phyloP scores from a whole-genome alignment of 345 rosid genomes.

The Adansonia digitata region DNA sequence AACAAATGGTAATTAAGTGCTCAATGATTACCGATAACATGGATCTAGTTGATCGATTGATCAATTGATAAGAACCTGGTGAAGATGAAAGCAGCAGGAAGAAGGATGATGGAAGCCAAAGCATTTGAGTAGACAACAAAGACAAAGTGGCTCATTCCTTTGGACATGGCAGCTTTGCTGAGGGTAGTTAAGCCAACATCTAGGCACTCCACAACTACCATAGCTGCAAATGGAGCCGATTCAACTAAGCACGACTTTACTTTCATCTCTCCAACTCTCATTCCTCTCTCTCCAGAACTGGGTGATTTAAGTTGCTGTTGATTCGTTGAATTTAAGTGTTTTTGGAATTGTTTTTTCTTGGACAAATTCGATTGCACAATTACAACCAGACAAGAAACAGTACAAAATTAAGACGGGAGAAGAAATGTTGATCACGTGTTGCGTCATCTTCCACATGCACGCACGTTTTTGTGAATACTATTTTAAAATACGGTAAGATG shows the following conservation, averaged over 20 bases:
- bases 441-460: too few relatives aligned
- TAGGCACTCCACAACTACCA: conserved; percentile 33
- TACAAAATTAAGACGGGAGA: neutral
- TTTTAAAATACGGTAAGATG: too few relatives aligned
- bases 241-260: conserved; percentile 11
- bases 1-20: neutral
- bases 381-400: neutral
- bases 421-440: too few relatives aligned
- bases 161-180: conserved; percentile 49
- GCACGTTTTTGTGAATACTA: too few relatives aligned
- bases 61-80: conserved; percentile 16
- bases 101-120: conserved; percentile 32
- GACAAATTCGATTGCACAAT: neutral
- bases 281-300: neutral
- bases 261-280: conserved; percentile 3
- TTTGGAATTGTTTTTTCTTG: neutral
- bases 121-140: conserved; percentile 41
- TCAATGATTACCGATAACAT: neutral
- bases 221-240: conserved; percentile 37
- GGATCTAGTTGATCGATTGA: neutral
- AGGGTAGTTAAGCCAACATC: conserved; percentile 42
- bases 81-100: conserved; percentile 28
- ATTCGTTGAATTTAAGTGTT: neutral
- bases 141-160: conserved; percentile 39
- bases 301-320: neutral